Conservation (phyloP, 2,329 filamentous ascomycete genomes). For the Ascochyta rabiei region DNA sequence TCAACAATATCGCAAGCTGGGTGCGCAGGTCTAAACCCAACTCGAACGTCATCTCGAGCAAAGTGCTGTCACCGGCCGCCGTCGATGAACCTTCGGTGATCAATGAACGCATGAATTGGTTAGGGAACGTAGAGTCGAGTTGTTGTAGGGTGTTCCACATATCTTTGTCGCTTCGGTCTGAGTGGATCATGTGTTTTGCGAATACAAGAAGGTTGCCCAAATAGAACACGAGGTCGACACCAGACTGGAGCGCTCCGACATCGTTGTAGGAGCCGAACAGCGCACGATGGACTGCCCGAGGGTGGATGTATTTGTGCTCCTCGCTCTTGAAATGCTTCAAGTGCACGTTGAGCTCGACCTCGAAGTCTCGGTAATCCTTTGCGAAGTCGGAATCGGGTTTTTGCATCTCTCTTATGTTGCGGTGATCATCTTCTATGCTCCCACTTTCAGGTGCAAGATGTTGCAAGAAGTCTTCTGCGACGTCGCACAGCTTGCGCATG, state of each 20-base stretch:
- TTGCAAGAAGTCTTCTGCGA: conserved; percentile 36
- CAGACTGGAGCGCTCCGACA: conserved; percentile 25
- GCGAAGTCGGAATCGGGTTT: conserved; percentile 47
- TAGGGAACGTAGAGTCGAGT: conserved; percentile 46
- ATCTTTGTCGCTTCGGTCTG: conserved; percentile 34
- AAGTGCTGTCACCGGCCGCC: conserved; percentile 46
- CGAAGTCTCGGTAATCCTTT: conserved; percentile 46
- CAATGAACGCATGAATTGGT: conserved; percentile 39
- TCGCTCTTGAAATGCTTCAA: conserved; percentile 46
- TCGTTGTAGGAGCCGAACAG: conserved; percentile 44
- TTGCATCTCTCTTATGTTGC: conserved; percentile 37
- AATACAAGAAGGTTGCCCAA: conserved; percentile 53
- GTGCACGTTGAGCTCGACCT: conserved; percentile 43
- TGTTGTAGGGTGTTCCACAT: conserved; percentile 38
- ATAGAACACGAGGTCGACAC: conserved; percentile 52
- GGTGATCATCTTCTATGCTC: conserved; percentile 23
- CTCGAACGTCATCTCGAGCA: conserved; percentile 54
- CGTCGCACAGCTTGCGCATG: conserved; percentile 46
- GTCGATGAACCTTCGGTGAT: conserved; percentile 13
- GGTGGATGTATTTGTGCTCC: conserved; percentile 51
- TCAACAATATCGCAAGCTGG: conserved; percentile 57
- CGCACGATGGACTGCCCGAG: conserved; percentile 46
- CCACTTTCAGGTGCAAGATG: conserved; percentile 40
- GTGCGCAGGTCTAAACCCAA: conserved; percentile 62
- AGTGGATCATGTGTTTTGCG: conserved; percentile 46